phyloP scores from a whole-genome alignment of 2,329 filamentous ascomycete species.

The Xylaria arbuscula region DNA sequence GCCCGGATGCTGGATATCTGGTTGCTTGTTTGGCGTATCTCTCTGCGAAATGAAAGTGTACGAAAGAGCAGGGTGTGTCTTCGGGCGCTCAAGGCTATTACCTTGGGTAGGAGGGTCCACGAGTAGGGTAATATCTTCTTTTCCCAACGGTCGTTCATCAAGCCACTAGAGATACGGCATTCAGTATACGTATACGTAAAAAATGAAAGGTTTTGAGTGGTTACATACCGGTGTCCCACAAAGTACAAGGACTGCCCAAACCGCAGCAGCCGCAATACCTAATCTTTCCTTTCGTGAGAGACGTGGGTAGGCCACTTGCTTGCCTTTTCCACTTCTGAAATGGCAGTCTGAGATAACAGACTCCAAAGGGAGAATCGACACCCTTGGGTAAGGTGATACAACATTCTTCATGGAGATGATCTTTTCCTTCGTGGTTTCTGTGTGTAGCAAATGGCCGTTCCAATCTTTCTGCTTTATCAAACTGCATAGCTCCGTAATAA shows the following conservation, averaged over 20 bases:
- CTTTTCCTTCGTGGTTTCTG: not conserved
- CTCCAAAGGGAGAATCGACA: not conserved
- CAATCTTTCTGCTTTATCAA: slow-evolving; percentile 3
- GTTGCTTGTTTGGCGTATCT: too few relatives aligned
- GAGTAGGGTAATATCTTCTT: too few relatives aligned
- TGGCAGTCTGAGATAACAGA: not conserved
- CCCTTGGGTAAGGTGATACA: slow-evolving; percentile 1
- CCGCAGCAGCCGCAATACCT: slow-evolving; percentile 9
- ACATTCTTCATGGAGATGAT: slow-evolving; percentile 3
- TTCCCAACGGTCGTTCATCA: too few relatives aligned
- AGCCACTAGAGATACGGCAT: too few relatives aligned
- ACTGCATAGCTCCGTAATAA: slow-evolving; percentile 6
- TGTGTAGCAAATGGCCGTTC: slow-evolving; percentile 14
- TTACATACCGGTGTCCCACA: slow-evolving; percentile 20
- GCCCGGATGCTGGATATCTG: too few relatives aligned
- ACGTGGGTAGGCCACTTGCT: not conserved
- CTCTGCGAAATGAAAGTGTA: too few relatives aligned
- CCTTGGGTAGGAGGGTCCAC: too few relatives aligned
- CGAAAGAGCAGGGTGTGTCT: too few relatives aligned
- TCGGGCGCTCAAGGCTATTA: too few relatives aligned
- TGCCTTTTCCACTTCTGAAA: not conserved
- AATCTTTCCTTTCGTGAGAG: slow-evolving; percentile 23
- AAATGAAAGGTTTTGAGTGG: too few relatives aligned
- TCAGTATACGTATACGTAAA: too few relatives aligned
- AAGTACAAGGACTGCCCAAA: slow-evolving; percentile 18